A percentile compares a stretch with the other conserved stretches of the same genome.
These are phyloP conservation scores for Aspergillus aculeatinus DNA, from an alignment of 2,329 filamentous ascomycete genomes.

Conservation along the genomic window DNA sequence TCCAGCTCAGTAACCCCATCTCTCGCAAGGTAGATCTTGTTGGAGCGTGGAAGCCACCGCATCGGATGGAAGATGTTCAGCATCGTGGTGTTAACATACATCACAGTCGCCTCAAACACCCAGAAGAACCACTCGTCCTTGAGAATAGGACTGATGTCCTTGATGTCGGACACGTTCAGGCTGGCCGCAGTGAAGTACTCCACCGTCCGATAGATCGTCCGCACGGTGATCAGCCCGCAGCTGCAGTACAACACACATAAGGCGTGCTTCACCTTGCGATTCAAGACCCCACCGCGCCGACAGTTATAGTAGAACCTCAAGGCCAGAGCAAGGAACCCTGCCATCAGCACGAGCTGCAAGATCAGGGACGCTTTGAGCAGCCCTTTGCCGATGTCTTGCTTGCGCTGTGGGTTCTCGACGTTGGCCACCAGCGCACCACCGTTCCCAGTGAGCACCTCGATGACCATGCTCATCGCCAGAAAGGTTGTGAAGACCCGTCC, in stretches of 20 bases:
- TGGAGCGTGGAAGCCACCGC: conserved; percentile 49
- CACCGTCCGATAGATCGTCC: conserved; percentile 52
- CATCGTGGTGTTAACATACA: conserved; percentile 52
- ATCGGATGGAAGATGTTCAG: conserved; percentile 56
- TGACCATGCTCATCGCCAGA: conserved; percentile 51
- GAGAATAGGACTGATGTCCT: conserved; percentile 34
- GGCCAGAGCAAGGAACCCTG: conserved; percentile 50
- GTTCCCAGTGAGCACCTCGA: conserved; percentile 51
- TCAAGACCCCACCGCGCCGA: conserved; percentile 40
- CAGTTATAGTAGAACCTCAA: conserved; percentile 49
- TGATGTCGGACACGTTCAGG: conserved; percentile 35
- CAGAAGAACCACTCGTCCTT: conserved; percentile 55
- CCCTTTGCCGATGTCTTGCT: conserved; percentile 44
- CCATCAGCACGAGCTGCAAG: conserved; percentile 52
- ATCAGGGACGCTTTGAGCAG: conserved; percentile 53
- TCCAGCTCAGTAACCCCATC: conserved; percentile 55
- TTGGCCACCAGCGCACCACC: conserved; percentile 51
- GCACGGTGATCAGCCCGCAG: conserved; percentile 43
- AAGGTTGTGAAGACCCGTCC: conserved; percentile 61
- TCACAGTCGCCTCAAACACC: conserved; percentile 54
- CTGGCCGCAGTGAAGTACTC: conserved; percentile 46
- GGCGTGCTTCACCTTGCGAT: conserved; percentile 40
- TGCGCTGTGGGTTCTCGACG: conserved; percentile 31
- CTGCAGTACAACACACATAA: conserved; percentile 50
- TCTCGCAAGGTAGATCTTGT: conserved; percentile 51